A percentile compares a stretch with the other conserved stretches of the same genome.
These are phyloP conservation scores for Mycena albidolilacea DNA, from an alignment of 768 basidiomycete genomes.

Conservation along the genomic window DNA sequence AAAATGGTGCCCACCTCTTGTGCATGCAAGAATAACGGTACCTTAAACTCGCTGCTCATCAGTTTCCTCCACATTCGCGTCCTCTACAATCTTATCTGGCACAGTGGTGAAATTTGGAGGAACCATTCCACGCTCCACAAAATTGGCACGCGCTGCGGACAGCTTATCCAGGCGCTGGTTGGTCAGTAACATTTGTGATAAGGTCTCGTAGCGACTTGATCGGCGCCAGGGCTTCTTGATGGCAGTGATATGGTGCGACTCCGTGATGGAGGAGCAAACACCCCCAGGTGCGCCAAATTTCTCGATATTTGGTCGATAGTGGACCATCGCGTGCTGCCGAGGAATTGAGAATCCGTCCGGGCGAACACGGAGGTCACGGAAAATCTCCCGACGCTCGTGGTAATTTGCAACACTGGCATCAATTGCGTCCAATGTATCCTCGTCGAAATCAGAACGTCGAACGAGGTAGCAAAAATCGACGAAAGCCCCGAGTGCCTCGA, in stretches of 20 bases:
- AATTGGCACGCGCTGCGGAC: constrained; percentile 36
- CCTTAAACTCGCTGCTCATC: constrained; percentile 29
- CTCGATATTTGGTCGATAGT: no score
- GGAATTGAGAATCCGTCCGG: no score
- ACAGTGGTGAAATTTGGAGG: constrained; percentile 3
- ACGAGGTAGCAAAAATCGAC: no score
- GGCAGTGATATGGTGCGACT: constrained; percentile 45
- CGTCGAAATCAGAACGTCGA: no score
- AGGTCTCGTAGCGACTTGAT: constrained; percentile 40
- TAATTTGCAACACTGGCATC: no score
- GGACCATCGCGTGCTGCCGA: no score
- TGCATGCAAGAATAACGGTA: constrained; percentile 31
- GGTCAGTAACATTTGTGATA: constrained; percentile 43
- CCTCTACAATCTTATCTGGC: constrained; percentile 16
- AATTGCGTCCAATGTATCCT: no score
- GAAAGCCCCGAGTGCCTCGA: no score
- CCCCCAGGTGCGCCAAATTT: not conserved
- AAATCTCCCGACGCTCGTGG: no score
- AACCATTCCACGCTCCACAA: constrained; percentile 40
- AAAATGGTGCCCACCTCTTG: constrained; percentile 7
- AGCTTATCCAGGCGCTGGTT: constrained; percentile 44
- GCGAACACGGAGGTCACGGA: no score
- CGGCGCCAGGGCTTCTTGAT: constrained; percentile 45
- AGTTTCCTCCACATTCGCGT: constrained; percentile 3
- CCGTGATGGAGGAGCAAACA: constrained; percentile 34